Conservation (phyloP, 495 filamentous ascomycete genomes). For the Penicillium canescens region DNA sequence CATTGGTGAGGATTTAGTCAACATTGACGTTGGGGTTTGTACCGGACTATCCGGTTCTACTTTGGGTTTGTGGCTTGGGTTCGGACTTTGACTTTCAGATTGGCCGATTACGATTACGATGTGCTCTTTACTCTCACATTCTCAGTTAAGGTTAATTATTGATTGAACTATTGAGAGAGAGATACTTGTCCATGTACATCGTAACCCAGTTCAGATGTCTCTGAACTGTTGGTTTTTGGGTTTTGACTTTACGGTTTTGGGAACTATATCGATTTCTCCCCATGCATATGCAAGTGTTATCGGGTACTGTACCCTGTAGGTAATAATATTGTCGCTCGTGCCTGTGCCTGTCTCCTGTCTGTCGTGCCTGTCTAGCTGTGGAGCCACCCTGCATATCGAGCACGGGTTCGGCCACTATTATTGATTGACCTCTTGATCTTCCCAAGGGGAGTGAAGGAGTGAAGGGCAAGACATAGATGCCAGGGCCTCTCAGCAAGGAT, state of each 20-base stretch:
- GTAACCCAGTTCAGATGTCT: too few relatives aligned
- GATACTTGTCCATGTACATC: too few relatives aligned
- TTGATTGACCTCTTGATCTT: not conserved
- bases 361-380: conserved; percentile 1
- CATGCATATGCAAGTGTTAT: too few relatives aligned
- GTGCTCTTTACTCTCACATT: not conserved
- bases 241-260: too few relatives aligned
- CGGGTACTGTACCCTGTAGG: not conserved
- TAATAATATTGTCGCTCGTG: conserved; percentile 6
- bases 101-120: not conserved
- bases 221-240: not conserved
- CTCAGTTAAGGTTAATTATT: not conserved
- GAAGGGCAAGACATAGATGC: not conserved
- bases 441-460: not conserved
- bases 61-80: too few relatives aligned
- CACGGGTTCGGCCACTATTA: conserved; percentile 5
- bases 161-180: not conserved
- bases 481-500: conserved; percentile 1
- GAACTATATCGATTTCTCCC: too few relatives aligned
- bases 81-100: too few relatives aligned
- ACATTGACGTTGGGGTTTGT: too few relatives aligned
- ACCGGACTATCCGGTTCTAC: too few relatives aligned
- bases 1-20: not conserved
- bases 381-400: not conserved
- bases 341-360: not conserved